These are phyloP conservation scores for Penicillium chermesinum DNA, from an alignment of 495 filamentous ascomycete species.

Conservation along the genomic window DNA sequence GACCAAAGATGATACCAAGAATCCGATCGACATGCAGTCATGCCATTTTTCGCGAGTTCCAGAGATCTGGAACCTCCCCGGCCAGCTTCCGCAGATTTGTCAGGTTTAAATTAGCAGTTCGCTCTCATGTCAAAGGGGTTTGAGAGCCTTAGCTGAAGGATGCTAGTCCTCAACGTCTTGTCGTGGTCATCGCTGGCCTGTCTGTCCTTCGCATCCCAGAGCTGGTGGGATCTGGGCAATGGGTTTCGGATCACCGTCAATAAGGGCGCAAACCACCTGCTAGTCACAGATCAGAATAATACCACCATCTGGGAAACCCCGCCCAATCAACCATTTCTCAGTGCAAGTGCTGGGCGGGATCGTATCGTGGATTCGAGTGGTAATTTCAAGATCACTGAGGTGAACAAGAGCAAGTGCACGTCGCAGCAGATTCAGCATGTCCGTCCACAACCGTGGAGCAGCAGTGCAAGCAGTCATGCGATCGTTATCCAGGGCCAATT, in stretches of 20 bases:
- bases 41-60: neutral
- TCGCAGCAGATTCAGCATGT: slow-evolving; percentile 13
- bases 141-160: slow-evolving; percentile 8
- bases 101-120: too few species aligned
- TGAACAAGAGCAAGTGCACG: slow-evolving; percentile 19
- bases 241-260: slow-evolving; percentile 14
- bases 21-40: neutral
- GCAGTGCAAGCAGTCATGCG: slow-evolving; percentile 13
- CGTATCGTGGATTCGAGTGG: slow-evolving; percentile 16
- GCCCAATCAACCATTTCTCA: slow-evolving; percentile 13
- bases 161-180: slow-evolving; percentile 11
- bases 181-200: slow-evolving; percentile 14
- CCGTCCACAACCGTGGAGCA: slow-evolving; percentile 1
- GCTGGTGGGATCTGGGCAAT: slow-evolving; percentile 15
- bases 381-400: slow-evolving; percentile 23
- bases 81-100: too few species aligned
- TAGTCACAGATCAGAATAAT: slow-evolving; percentile 3
- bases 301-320: slow-evolving; percentile 19
- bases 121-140: too few species aligned
- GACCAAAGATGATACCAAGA: neutral
- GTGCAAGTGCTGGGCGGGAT: slow-evolving; percentile 18
- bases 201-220: slow-evolving; percentile 7
- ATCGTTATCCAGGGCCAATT: slow-evolving; percentile 15
- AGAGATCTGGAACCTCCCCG: too few species aligned
- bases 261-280: slow-evolving; percentile 10